Evolutionary conservation across 257 asterid species (phyloP), one percentile per base, ranked within the genome.

Genomic region (Solanum chilense): DNA sequence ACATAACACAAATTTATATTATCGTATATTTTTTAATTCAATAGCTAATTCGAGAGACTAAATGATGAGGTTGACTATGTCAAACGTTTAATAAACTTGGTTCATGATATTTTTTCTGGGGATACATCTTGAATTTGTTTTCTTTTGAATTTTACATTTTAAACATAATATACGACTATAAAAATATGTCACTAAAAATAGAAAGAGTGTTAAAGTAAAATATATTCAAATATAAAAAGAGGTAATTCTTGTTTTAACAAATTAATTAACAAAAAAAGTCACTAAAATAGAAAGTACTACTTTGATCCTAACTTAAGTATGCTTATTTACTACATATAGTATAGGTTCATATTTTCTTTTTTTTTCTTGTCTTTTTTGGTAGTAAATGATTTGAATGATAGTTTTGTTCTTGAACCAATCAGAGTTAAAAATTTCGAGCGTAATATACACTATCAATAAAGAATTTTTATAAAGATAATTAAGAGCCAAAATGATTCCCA

Each of bases 381-480:
- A 7, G 64, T 7, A 18, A 10, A 18, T 20, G 1, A 56, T 18
- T 4, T 20, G 1, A 12, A 52, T 21, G 60, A 16, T 52, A 52
- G 9, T 7, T 58, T 20, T 20, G 12, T 58, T 11, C 12, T 20
- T 18, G 12, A 20, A 18, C 5, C 73, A 2, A 66, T 25, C 18
- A 8, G 2, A n/a, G 0, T 25, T 12, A 66, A 5, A n/a, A 12
- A 25, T 25, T 0, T 25, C 35, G 9, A 66, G 69, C 1, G 0
- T 64, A 66, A 66, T 12, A 13, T 68, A 13, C 1, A 3, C 21
- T 27, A 27, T 6, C 11, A 66, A 27, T 15, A 1, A 5, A 2
- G 10, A 66, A 12, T 4, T 25, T 64, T 64, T n/a, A n/a, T n/a
- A 66, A 69, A 7, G 41, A 27, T 69, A 29, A 69, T 3, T 15